These are phyloP conservation scores for Beauveria sp. DNA, from an alignment of 2,329 filamentous ascomycete genomes.

Conservation along the genomic window DNA sequence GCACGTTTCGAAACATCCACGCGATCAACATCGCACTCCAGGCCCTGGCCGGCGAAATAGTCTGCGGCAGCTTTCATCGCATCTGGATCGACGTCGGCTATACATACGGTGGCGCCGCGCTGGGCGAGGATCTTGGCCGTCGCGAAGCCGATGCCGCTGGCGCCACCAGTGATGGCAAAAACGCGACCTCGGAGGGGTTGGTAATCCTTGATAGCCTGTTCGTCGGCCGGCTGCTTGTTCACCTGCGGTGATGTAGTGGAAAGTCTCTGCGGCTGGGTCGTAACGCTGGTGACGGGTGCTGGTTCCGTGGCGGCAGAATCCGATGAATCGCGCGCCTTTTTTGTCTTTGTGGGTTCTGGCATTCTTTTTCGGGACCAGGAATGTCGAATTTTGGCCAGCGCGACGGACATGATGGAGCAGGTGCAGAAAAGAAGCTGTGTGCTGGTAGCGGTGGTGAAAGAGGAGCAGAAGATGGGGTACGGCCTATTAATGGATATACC, in stretches of 20 bases:
- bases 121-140: slow-evolving; percentile 29
- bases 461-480: background rate
- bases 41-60: slow-evolving; percentile 21
- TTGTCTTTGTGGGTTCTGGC: background rate
- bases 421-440: background rate
- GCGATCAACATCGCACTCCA: slow-evolving; percentile 25
- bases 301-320: background rate
- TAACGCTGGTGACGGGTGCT: background rate
- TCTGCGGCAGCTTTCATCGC: slow-evolving; percentile 23
- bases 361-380: background rate
- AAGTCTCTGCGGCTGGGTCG: background rate
- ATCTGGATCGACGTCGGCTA: slow-evolving; percentile 29
- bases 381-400: background rate
- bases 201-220: background rate
- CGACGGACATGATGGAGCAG: background rate
- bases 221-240: background rate
- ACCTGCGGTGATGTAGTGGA: background rate
- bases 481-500: no score
- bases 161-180: slow-evolving; percentile 25
- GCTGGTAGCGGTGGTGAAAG: background rate
- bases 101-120: slow-evolving; percentile 28
- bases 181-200: slow-evolving; percentile 17
- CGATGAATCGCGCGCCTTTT: background rate
- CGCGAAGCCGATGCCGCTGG: slow-evolving; percentile 33
- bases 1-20: slow-evolving; percentile 39